phyloP scores from a whole-genome alignment of 139 green algal genomes.

The Chlorella vulgaris region DNA sequence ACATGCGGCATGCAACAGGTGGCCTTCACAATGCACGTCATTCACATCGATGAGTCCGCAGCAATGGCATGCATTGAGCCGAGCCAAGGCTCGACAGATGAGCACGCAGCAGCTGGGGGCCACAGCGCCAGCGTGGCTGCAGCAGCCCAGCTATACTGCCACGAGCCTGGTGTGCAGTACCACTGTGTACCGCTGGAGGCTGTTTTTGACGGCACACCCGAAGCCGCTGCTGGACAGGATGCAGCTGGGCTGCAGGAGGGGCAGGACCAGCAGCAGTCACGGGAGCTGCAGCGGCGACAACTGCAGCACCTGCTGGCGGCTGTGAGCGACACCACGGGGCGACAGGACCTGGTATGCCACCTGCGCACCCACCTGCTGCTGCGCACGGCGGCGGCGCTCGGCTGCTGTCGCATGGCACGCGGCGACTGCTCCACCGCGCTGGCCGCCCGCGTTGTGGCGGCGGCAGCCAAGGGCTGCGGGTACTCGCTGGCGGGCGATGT shows the following conservation, averaged over 20 bases:
- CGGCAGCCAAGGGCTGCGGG: slow-evolving; percentile 73
- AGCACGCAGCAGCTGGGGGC: background rate
- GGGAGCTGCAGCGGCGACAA: slow-evolving; percentile 1
- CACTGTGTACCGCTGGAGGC: slow-evolving; percentile 46
- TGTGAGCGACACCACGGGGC: slow-evolving; percentile 67
- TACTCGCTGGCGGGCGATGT: slow-evolving; percentile 66
- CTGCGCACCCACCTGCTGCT: slow-evolving; percentile 66
- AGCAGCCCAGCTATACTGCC: slow-evolving; percentile 1
- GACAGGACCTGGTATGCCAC: slow-evolving; percentile 66
- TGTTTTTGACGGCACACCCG: slow-evolving; percentile 31
- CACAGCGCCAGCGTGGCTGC: background rate
- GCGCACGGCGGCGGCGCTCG: slow-evolving; percentile 31
- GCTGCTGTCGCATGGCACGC: slow-evolving; percentile 58
- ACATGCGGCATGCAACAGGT: slow-evolving; percentile 40
- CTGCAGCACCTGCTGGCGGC: slow-evolving; percentile 30
- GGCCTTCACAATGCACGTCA: slow-evolving; percentile 45
- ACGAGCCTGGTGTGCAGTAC: slow-evolving; percentile 21
- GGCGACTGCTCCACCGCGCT: slow-evolving; percentile 60
- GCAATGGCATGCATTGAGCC: background rate
- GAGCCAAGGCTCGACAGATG: background rate
- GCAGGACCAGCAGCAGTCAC: background rate
- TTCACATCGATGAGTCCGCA: slow-evolving; percentile 58
- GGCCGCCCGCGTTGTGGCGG: slow-evolving; percentile 59
- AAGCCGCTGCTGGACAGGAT: no score
- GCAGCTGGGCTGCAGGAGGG: no score